Evolutionary conservation across 176 grass and related monocot genomes (phyloP).

Genomic region (Secale cereale): DNA sequence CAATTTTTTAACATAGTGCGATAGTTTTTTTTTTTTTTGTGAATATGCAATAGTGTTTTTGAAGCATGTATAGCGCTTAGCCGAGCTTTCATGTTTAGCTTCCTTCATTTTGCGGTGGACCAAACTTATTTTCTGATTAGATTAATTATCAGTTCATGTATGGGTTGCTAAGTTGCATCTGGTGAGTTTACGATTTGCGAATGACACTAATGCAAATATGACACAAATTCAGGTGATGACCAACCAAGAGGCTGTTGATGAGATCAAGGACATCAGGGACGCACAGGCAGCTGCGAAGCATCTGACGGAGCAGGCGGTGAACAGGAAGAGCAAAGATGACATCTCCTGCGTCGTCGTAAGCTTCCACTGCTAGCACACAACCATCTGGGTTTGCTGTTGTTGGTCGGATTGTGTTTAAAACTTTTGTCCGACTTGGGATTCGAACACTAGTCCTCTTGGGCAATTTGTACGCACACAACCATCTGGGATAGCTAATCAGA

Average conservation of each 20-base stretch:
- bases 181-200: not conserved
- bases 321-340: slow-evolving; percentile 86
- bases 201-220: not conserved
- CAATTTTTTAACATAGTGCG: not conserved
- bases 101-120: not conserved
- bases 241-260: slow-evolving; percentile 81
- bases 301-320: slow-evolving; percentile 67
- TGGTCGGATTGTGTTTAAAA: slow-evolving; percentile 8
- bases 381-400: slow-evolving; percentile 9
- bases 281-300: slow-evolving; percentile 66
- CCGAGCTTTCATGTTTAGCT: not conserved
- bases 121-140: not conserved
- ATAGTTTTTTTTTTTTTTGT: too few relatives aligned
- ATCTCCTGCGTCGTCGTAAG: slow-evolving; percentile 88
- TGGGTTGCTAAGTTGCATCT: not conserved
- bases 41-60: not conserved
- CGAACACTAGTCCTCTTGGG: too few relatives aligned
- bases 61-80: not conserved
- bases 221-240: slow-evolving; percentile 67
- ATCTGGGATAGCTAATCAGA: too few relatives aligned
- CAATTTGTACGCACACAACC: too few relatives aligned
- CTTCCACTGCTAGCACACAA: slow-evolving; percentile 54
- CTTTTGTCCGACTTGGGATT: too few relatives aligned
- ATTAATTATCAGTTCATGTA: not conserved
- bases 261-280: slow-evolving; percentile 83